phyloP scores from a whole-genome alignment of 2,329 filamentous ascomycete species.

The Beauveria scarabaeidicola region DNA sequence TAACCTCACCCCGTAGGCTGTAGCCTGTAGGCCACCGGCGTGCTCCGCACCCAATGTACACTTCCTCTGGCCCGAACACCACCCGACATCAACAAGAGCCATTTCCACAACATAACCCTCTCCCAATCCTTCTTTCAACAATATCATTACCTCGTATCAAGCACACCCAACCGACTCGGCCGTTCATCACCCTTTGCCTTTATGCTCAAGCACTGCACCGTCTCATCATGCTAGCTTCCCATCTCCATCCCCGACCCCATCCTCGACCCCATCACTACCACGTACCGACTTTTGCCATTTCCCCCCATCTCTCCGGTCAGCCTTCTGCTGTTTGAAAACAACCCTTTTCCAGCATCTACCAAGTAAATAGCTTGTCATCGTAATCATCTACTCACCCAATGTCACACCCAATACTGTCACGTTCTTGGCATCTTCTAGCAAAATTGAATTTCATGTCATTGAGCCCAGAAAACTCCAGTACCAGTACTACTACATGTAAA shows the following conservation, averaged over 20 bases:
- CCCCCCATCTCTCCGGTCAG: neutral
- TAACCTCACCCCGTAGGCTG: neutral
- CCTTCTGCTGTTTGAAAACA: neutral
- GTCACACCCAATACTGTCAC: neutral
- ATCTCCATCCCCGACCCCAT: no score
- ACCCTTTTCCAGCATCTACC: neutral
- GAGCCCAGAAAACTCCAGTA: slow-evolving; percentile 12
- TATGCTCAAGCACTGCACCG: no score
- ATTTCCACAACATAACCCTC: neutral
- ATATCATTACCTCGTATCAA: neutral
- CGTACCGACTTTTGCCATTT: neutral
- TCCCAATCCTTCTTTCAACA: neutral
- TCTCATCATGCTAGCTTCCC: no score
- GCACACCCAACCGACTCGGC: neutral
- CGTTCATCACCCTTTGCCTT: neutral
- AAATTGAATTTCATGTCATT: slow-evolving; percentile 7
- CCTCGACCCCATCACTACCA: neutral
- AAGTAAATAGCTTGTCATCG: neutral
- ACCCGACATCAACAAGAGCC: neutral
- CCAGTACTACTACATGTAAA: slow-evolving; percentile 11
- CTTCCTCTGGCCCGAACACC: slow-evolving; percentile 11
- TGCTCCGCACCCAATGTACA: slow-evolving; percentile 5
- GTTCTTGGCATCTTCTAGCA: neutral
- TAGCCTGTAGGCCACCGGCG: slow-evolving; percentile 7
- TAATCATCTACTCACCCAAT: neutral